Base-by-base conservation (phyloP, 163 green algal species). In the Chloromonas sp. region DNA sequence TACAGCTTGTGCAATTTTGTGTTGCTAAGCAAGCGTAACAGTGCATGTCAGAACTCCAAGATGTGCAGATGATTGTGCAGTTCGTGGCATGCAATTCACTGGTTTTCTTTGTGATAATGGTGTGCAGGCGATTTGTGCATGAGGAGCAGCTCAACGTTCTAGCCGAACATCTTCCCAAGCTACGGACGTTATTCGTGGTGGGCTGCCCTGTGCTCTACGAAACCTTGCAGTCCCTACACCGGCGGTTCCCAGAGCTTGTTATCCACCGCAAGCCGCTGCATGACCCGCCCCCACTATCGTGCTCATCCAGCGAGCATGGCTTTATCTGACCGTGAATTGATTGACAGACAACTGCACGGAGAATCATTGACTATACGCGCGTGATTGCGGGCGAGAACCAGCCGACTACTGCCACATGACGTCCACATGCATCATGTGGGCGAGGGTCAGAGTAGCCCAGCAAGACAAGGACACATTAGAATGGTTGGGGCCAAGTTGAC, bases 101-200 rank as follows among this genome's bases (percentile, higher is more conserved):
- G 36, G 36, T 36, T 36, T 36, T 36, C 36, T 36, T 36, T 36
- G 36, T 36, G 36, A 36, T 36, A 36, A 36, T 36, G 36, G 36
- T 36, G 36, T 58, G 15, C 83, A 84, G 84, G 79, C 79, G 79
- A 0, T 71, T 79, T 3, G 78, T 87, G 58, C 79, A 87, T 14
- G 79, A 87, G 70, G 79, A 87, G 79, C 84, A 87, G 60, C 79
- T 87, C 3, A 82, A 36, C 14, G 70, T 84, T 70, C 79, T 87
- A 14, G 84, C 84, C 2, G 84, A 87, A 70, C 79, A 77, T 1
- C 79, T 87, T 70, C 84, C 84, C 1, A n/a, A 66, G 5, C 79
- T 87, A 70, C 79, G 83, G 60, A 87, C 66, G 1, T 79, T 87
- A 62, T 81, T 87, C 58, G 83, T 87, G 1, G 70, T 87, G 57